These are phyloP conservation scores for Fallopia convolvulus DNA, from an alignment of 148 eudicot genomes.

Conservation along the genomic window DNA sequence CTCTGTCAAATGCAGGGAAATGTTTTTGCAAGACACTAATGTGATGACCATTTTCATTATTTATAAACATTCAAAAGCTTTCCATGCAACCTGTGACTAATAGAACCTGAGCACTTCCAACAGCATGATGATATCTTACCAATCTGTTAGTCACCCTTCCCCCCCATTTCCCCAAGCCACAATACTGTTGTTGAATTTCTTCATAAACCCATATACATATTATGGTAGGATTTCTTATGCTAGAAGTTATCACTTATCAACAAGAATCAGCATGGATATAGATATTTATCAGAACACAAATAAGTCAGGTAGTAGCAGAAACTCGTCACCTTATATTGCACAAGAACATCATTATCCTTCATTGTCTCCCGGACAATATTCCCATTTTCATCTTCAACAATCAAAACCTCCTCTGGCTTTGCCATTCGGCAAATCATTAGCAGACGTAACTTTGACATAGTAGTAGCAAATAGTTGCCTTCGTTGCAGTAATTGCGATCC, in stretches of 20 bases:
- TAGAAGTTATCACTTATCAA: background rate
- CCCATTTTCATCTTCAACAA: conserved; percentile 99
- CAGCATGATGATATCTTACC: background rate
- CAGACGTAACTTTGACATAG: conserved; percentile 86
- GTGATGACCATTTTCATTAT: background rate
- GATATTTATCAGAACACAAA: background rate
- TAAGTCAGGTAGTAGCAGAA: background rate
- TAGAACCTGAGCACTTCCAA: background rate
- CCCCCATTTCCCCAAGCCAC: background rate
- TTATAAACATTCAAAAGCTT: background rate
- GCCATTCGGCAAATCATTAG: conserved; percentile 98
- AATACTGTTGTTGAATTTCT: background rate
- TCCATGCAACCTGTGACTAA: background rate
- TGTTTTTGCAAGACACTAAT: background rate
- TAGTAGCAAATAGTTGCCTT: conserved; percentile 67
- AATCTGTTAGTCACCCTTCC: background rate
- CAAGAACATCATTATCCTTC: conserved; percentile 99
- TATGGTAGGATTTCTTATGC: background rate
- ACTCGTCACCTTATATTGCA: conserved; percentile 83
- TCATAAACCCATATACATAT: background rate
- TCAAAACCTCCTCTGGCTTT: conserved; percentile 98
- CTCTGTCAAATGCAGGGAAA: background rate
- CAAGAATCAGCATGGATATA: background rate
- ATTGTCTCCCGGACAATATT: conserved; percentile 98
- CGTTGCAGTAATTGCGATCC: conserved; percentile 68